Percentiles rank a stretch among this genome's conserved stretches.
phyloP scores from a whole-genome alignment of 345 rosid genomes.

The Sapria himalayana region DNA sequence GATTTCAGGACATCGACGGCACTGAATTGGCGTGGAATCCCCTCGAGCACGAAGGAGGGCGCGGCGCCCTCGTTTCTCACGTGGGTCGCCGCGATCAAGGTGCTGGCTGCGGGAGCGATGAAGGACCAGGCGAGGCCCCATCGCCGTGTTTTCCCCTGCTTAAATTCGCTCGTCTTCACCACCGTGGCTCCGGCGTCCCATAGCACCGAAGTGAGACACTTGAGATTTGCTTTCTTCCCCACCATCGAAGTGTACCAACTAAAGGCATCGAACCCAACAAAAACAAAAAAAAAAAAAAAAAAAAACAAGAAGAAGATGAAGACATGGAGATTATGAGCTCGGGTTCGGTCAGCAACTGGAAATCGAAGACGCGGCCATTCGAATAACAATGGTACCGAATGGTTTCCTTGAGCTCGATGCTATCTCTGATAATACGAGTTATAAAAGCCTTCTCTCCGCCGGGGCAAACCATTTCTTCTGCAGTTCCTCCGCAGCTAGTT shows the following conservation, averaged over 20 bases:
- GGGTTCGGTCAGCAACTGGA: too few species aligned
- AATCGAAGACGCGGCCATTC: too few species aligned
- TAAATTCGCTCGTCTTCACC: constrained; percentile 78
- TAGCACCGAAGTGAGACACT: constrained; percentile 46
- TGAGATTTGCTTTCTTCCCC: constrained; percentile 72
- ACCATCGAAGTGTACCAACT: constrained; percentile 94
- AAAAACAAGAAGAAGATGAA: too few species aligned
- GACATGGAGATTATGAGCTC: too few species aligned
- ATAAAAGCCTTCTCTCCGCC: constrained; percentile 88
- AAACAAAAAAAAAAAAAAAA: too few species aligned
- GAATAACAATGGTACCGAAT: constrained; percentile 33
- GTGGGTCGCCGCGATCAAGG: constrained; percentile 30
- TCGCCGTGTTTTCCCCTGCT: constrained; percentile 72
- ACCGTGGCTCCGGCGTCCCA: constrained; percentile 45
- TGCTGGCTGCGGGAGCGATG: constrained; percentile 35
- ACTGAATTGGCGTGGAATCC: constrained; percentile 47
- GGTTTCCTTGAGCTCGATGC: constrained; percentile 33
- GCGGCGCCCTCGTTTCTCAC: constrained; percentile 20
- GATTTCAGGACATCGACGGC: constrained; percentile 53
- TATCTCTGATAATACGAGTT: constrained; percentile 53
- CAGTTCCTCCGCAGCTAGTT: constrained; percentile 85
- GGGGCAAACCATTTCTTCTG: constrained; percentile 63
- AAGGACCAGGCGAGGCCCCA: constrained; percentile 97
- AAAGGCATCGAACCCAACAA: too few species aligned
- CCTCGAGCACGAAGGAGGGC: constrained; percentile 82